These are phyloP conservation scores for Berberis thunbergii DNA, from an alignment of 164 flowering plant species.

Conservation along the genomic window DNA sequence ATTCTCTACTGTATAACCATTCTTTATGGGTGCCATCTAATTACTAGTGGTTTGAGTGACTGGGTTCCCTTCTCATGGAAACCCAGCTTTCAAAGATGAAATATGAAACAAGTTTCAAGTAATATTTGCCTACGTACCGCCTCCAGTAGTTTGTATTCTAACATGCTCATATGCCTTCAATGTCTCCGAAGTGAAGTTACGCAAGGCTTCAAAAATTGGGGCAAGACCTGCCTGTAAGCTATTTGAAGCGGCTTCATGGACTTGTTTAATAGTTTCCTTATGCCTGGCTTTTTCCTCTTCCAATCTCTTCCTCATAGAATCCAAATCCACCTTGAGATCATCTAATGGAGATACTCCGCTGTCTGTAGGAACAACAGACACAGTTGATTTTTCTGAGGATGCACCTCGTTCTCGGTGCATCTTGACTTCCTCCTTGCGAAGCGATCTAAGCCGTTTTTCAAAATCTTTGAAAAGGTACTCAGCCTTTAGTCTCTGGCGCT, in stretches of 20 bases:
- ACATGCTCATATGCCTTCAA: slow-evolving; percentile 70
- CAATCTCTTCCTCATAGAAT: slow-evolving; percentile 59
- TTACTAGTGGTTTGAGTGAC: not conserved
- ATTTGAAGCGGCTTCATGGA: slow-evolving; percentile 61
- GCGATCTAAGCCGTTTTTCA: slow-evolving; percentile 42
- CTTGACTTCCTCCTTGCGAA: slow-evolving; percentile 34
- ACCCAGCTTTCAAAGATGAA: not conserved
- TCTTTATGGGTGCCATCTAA: not conserved
- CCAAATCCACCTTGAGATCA: slow-evolving; percentile 70
- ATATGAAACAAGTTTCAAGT: not conserved
- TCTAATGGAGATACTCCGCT: slow-evolving; percentile 52
- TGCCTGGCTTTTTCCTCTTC: slow-evolving; percentile 67
- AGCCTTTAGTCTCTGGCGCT: slow-evolving; percentile 58
- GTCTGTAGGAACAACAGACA: slow-evolving; percentile 42
- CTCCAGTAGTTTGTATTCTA: slow-evolving; percentile 30
- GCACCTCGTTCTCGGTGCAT: slow-evolving; percentile 29
- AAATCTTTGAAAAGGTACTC: slow-evolving; percentile 65
- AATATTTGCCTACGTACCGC: slow-evolving; percentile 9
- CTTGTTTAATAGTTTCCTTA: slow-evolving; percentile 57
- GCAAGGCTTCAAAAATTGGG: slow-evolving; percentile 79
- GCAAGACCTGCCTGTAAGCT: slow-evolving; percentile 71
- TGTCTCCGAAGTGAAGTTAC: slow-evolving; percentile 48
- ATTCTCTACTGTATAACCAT: not conserved
- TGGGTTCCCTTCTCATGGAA: slow-evolving; percentile 3
- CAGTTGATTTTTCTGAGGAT: slow-evolving; percentile 30